A percentile compares a stretch with the other conserved stretches of the same genome.
Evolutionary conservation across 495 filamentous ascomycete species (phyloP).

Genomic region (Lasiosphaeria miniovina): DNA sequence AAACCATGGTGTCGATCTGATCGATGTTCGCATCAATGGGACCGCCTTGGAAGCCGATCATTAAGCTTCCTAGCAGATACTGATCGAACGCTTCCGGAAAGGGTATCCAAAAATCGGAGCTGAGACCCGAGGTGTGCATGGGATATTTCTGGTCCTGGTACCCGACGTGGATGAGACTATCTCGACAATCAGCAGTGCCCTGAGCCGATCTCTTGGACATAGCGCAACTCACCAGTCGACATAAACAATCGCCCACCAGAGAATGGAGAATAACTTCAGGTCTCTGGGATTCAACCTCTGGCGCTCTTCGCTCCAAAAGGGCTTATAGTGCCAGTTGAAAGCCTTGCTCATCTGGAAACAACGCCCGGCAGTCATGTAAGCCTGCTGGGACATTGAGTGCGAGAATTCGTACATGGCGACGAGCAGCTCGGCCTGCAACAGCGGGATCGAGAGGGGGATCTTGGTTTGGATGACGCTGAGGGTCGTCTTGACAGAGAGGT

Average conservation of each 20-base stretch:
- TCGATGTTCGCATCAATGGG: constrained; percentile 17
- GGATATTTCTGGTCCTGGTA: constrained; percentile 29
- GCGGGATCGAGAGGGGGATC: constrained; percentile 17
- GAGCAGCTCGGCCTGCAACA: constrained; percentile 69
- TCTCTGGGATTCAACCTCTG: constrained; percentile 14
- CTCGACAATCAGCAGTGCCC: not conserved
- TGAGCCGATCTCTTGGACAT: not conserved
- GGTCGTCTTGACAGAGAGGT: constrained; percentile 27
- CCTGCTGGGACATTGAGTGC: constrained; percentile 67
- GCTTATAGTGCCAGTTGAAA: constrained; percentile 26
- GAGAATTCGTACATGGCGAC: constrained; percentile 84
- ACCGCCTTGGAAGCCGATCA: constrained; percentile 12
- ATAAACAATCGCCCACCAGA: constrained; percentile 34
- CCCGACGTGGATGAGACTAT: constrained; percentile 25
- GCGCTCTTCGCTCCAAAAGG: constrained; percentile 21
- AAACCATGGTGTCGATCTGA: constrained; percentile 23
- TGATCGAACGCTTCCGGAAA: constrained; percentile 26
- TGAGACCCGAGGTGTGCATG: constrained; percentile 21
- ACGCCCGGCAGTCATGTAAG: constrained; percentile 36
- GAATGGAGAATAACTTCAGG: constrained; percentile 27
- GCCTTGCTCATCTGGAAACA: constrained; percentile 29
- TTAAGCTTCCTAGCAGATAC: constrained; percentile 12
- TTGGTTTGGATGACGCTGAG: constrained; percentile 27
- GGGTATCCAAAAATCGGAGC: constrained; percentile 19
- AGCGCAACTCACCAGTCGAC: constrained; percentile 26